Evolutionary conservation across 495 filamentous ascomycete genomes (phyloP), one percentile per base, ranked within the genome.

Genomic region (Podospora pseudoanserina): DNA sequence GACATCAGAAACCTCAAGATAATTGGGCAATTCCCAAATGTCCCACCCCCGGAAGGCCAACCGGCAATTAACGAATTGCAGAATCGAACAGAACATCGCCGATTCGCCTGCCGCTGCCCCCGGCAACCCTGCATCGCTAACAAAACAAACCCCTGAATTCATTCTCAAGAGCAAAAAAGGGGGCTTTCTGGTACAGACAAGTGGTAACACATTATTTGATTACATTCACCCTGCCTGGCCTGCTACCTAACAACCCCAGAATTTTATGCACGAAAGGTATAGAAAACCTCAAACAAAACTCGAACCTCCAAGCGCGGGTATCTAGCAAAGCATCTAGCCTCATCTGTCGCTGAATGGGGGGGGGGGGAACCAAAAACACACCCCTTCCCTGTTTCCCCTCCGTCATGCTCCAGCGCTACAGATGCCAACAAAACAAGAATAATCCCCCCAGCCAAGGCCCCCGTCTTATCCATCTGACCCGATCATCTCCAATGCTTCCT

Each of bases 101-200:
- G 61, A 63, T 63, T 63, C 18, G 30, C 39, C 39, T 13, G 39
- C 61, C 20, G 61, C 27, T 32, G 27, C 27, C 61, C 61, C 61
- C n/a, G 23, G 61, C 61, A 63, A 63, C 61, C 11, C 30, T 11
- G 18, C 61, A 5, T 30, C 15, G 2, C 5, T 32, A 32, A 27
- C 20, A 63, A 61, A 34, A 63, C 27, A 63, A 63, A 44, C 61
- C 61, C 61, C 61, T 63, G 61, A 63, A 63, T 32, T 9, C 5
- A 18, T 27, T 27, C 19, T 30, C 18, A 3, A 5, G 2, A 9
- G 2, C 11, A n/a, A 23, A 26, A 58, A 58, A 26, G 55, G 55
- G 54, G 30, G 30, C 30, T 32, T 32, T 32, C 6, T 7, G 30
- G 30, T 32, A 32, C 30, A 32, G 7, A 16, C 5, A 18, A 2